phyloP scores from a whole-genome alignment of 192 early-diverging fungal species.

The Spizellomyces punctatus region DNA sequence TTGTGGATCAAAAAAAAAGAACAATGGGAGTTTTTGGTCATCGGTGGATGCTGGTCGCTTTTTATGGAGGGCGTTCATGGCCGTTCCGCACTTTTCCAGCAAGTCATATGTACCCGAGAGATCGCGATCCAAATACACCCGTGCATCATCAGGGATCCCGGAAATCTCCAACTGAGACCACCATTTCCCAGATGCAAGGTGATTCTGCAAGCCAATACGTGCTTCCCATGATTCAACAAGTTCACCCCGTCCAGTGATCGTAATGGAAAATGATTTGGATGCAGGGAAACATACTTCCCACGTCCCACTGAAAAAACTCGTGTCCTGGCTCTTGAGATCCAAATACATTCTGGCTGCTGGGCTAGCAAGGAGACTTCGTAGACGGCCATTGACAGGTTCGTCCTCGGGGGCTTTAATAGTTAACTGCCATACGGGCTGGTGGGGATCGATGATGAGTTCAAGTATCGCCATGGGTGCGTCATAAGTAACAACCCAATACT shows the following conservation, averaged over 20 bases:
- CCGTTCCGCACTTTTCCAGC: constrained; percentile 48
- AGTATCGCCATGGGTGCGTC: constrained; percentile 29
- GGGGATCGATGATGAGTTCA: constrained; percentile 36
- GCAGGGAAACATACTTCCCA: constrained; percentile 42
- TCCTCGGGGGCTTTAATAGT: constrained; percentile 24
- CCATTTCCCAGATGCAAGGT: constrained; percentile 34
- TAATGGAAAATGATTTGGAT: constrained; percentile 31
- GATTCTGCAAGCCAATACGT: constrained; percentile 33
- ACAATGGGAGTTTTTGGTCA: constrained; percentile 12
- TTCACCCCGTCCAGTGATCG: constrained; percentile 35
- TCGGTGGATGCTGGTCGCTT: not conserved
- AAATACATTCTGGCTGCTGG: constrained; percentile 44
- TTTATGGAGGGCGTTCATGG: constrained; percentile 45
- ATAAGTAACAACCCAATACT: constrained; percentile 40
- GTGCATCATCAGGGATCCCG: constrained; percentile 17
- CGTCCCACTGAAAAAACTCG: constrained; percentile 24
- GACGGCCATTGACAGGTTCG: constrained; percentile 16
- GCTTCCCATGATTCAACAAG: constrained; percentile 49
- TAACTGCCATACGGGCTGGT: constrained; percentile 35
- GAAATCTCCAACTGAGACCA: constrained; percentile 35
- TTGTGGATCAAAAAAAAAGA: constrained; percentile 47
- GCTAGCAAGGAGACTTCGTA: constrained; percentile 30
- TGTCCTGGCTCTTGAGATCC: not conserved
- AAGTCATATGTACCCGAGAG: constrained; percentile 39
- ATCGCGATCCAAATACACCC: constrained; percentile 25